phyloP scores from a whole-genome alignment of 1,284 basidiomycete species.

The Schizopora paradoxa region DNA sequence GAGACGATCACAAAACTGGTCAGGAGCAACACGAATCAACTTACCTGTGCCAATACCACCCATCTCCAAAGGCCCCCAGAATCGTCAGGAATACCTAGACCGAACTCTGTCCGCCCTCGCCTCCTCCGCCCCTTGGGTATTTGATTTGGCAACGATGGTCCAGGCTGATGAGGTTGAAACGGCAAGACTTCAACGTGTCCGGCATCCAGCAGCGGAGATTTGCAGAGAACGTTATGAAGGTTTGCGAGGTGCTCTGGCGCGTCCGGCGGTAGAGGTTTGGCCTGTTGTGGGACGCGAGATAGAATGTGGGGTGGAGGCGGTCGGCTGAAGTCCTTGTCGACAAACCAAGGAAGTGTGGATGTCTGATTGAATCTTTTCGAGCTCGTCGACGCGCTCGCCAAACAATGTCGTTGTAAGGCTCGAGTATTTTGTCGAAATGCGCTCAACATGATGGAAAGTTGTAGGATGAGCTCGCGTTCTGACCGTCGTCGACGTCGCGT shows the following conservation, averaged over 20 bases:
- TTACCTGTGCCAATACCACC: slow-evolving; percentile 66
- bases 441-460: neutral
- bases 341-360: slow-evolving; percentile 19
- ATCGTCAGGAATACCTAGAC: slow-evolving; percentile 51
- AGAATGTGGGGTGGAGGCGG: slow-evolving; percentile 8
- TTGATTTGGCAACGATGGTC: slow-evolving; percentile 17
- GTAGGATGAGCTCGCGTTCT: too few species aligned
- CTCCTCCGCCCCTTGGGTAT: slow-evolving; percentile 49
- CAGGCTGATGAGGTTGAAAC: slow-evolving; percentile 15
- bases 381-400: neutral
- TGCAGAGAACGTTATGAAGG: slow-evolving; percentile 17
- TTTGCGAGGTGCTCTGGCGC: slow-evolving; percentile 15
- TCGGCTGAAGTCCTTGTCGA: slow-evolving; percentile 14
- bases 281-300: slow-evolving; percentile 2
- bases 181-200: slow-evolving; percentile 12
- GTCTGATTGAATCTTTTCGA: too few species aligned
- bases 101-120: slow-evolving; percentile 59
- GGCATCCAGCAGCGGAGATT: slow-evolving; percentile 20
- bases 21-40: neutral
- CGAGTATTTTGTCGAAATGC: slow-evolving; percentile 7
- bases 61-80: slow-evolving; percentile 63
- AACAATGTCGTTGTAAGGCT: neutral
- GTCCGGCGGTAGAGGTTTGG: slow-evolving; percentile 13
- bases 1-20: slow-evolving; percentile 1
- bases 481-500: too few species aligned